Base-by-base conservation (phyloP, 768 basidiomycete species). In the Lentinula sp. region DNA sequence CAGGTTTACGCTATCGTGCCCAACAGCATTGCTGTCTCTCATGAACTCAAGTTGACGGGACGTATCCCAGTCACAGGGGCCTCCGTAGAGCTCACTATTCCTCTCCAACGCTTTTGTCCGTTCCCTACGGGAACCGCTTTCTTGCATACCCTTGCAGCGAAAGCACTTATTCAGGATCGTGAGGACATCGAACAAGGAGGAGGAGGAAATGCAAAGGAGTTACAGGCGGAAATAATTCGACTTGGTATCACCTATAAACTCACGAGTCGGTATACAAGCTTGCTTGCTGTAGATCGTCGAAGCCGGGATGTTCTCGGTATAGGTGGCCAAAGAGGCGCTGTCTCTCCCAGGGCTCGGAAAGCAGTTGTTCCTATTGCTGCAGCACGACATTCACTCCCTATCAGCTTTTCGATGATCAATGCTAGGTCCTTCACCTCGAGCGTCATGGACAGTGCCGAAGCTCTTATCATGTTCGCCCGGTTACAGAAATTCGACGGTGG, bases 141-240 rank as follows among this genome's bases (percentile, higher is more conserved):
- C 13, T 65, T 87, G 31, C 86, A 87, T 65, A 77, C 79, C 0
- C 72, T 87, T 43, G 80, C 83, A 3, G 85, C 84, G 1, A 78
- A 80, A 57, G 70, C 72, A 11, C 72, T 87, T 31, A 80, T 87
- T 21, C 77, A 76, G 37, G 37, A 39, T 16, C 67, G 84, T 39
- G 75, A 79, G 46, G 50, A 51, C n/a, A 6, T 8, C 5, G 35
- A 54, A 54, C 76, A 77, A 34, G 59, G 62, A 5, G 65, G 57
- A 21, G 62, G 65, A 5, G 62, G 54, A 46, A 39, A 56, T 21
- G 15, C 42, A 4, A 8, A 46, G 49, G 67, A 72, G 1, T 66
- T 76, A 37, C 71, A 72, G 31, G 79, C 35, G 21, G 16, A 75
- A 2, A 81, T 85, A 32, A 67, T 84, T 10, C 73, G 75, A 35